Percentiles rank a stretch among this genome's conserved stretches.
Conservation (phyloP, 2,329 filamentous ascomycete species). For the Paramyrothecium roridum region DNA sequence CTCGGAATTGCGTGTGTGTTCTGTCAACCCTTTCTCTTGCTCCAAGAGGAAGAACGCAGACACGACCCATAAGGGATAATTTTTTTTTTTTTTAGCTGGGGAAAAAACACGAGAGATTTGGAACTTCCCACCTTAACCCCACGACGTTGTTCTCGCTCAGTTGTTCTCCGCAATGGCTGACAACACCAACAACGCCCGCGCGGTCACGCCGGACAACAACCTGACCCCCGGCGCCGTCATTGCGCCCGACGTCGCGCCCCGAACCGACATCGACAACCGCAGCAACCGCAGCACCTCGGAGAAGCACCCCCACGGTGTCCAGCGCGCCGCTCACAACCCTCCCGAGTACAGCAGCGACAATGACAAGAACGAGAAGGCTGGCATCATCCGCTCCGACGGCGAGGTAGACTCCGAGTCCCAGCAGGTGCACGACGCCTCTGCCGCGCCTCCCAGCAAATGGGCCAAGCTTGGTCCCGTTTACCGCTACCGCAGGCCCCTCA, state of each 20-base stretch:
- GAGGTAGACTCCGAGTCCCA: conserved; percentile 14
- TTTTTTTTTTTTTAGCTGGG: too few species aligned
- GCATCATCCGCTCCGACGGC: conserved; percentile 24
- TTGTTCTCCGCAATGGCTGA: background rate
- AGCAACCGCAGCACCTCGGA: conserved; percentile 28
- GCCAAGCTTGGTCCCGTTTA: conserved; percentile 34
- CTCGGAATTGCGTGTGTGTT: background rate
- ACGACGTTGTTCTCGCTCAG: background rate
- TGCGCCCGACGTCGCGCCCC: conserved; percentile 17
- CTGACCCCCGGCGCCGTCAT: conserved; percentile 4
- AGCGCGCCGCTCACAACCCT: conserved; percentile 16
- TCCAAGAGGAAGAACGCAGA: background rate
- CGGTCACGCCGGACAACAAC: conserved; percentile 21
- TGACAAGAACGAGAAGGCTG: conserved; percentile 30
- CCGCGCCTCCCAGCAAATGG: conserved; percentile 9
- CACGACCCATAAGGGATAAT: background rate
- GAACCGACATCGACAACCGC: conserved; percentile 36
- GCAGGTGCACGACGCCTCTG: background rate
- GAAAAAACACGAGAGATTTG: background rate
- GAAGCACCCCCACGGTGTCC: conserved; percentile 22
- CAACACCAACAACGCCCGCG: conserved; percentile 35
- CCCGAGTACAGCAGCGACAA: conserved; percentile 37
- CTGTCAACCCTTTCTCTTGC: background rate
- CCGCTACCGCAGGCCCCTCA: conserved; percentile 38
- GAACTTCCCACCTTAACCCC: background rate